Conservation (phyloP, 2,329 filamentous ascomycete genomes). For the Phialophora tarda region DNA sequence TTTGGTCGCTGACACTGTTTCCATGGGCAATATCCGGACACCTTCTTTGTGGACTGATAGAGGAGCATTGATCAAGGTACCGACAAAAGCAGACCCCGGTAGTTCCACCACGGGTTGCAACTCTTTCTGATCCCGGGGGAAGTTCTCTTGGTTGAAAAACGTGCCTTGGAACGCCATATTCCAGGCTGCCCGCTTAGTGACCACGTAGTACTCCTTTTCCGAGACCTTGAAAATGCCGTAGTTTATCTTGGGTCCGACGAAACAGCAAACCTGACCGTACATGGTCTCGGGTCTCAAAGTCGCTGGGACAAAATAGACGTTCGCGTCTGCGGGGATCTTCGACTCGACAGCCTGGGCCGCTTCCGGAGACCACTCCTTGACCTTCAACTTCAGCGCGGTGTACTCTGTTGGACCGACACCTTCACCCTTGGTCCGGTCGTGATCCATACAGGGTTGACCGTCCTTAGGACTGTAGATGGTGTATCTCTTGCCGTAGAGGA, state of each 20-base stretch:
- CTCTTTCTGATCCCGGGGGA: constrained; percentile 68
- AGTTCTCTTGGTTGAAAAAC: constrained; percentile 63
- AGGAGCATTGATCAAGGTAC: constrained; percentile 87
- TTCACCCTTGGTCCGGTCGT: constrained; percentile 81
- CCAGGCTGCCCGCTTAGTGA: constrained; percentile 80
- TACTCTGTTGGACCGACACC: constrained; percentile 89
- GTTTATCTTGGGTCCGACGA: constrained; percentile 85
- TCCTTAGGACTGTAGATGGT: constrained; percentile 93
- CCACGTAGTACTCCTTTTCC: constrained; percentile 75
- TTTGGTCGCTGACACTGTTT: constrained; percentile 87
- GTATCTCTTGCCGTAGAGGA: constrained; percentile 76
- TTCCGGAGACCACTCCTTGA: constrained; percentile 83
- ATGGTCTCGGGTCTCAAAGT: constrained; percentile 96
- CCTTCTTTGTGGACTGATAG: constrained; percentile 82
- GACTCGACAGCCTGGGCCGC: constrained; percentile 73
- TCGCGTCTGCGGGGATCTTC: constrained; percentile 77
- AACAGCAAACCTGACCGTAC: constrained; percentile 97
- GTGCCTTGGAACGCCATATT: constrained; percentile 97
- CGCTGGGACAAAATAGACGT: constrained; percentile 87
- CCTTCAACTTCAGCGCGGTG: constrained; percentile 86
- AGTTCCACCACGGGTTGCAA: constrained; percentile 77
- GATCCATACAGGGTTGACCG: constrained; percentile 84
- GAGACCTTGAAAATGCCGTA: constrained; percentile 84
- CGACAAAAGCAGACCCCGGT: constrained; percentile 78
- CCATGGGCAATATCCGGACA: constrained; percentile 93